Conservation (phyloP, 352 stramenopile genomes). For the Stramenopiles sp. region DNA sequence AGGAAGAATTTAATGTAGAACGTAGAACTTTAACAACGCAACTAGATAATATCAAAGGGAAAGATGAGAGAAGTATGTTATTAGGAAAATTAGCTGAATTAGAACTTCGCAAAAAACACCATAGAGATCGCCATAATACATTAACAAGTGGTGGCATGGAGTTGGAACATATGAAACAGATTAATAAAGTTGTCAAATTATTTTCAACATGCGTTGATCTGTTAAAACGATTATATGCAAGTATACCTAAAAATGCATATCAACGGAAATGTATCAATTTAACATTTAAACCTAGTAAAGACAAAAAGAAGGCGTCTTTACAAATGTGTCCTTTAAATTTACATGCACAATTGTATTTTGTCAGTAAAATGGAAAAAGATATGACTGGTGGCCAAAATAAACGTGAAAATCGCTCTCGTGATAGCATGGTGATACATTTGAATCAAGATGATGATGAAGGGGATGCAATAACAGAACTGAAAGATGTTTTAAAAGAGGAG, state of each 20-base stretch:
- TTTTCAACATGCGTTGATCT: background rate
- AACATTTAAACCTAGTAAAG: slow-evolving; percentile 2
- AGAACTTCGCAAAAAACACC: background rate
- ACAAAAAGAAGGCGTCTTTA: background rate
- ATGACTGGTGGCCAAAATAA: slow-evolving; percentile 1
- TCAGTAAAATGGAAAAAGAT: background rate
- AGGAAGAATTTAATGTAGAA: background rate
- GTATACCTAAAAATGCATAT: slow-evolving; percentile 6
- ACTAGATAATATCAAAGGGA: background rate
- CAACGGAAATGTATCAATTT: background rate
- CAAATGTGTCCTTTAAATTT: background rate
- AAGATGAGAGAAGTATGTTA: background rate
- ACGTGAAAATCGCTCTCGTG: background rate
- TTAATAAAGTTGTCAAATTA: background rate
- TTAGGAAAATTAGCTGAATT: background rate
- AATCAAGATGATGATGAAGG: background rate
- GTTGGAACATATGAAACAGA: background rate
- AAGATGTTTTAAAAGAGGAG: background rate
- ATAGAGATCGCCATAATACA: background rate
- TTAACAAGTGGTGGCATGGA: background rate
- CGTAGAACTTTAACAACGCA: background rate
- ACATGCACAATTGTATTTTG: background rate
- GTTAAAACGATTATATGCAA: background rate
- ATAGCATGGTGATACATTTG: background rate
- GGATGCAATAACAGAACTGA: background rate